These are phyloP conservation scores for Phyllosticta capitalensis DNA, from an alignment of 2,329 filamentous ascomycete species.

Conservation along the genomic window DNA sequence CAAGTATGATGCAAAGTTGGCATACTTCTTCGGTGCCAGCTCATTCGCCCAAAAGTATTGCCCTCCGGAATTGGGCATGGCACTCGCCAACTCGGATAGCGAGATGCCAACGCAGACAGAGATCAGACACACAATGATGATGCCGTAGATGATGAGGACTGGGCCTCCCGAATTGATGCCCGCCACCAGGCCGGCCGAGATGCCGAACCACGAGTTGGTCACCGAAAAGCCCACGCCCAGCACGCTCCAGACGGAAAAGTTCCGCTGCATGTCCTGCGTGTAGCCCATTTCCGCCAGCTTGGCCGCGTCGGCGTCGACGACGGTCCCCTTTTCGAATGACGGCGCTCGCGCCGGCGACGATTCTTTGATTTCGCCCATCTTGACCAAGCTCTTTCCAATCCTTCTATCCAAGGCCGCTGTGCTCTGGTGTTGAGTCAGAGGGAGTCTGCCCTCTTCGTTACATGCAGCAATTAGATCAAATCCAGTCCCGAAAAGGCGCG, in stretches of 20 bases:
- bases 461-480: neutral
- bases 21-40: conserved; percentile 37
- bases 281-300: conserved; percentile 42
- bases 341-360: neutral
- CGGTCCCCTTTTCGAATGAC: conserved; percentile 2
- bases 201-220: conserved; percentile 44
- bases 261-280: conserved; percentile 37
- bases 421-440: neutral
- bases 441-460: neutral
- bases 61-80: conserved; percentile 42
- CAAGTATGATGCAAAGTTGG: conserved; percentile 37
- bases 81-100: conserved; percentile 39
- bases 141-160: conserved; percentile 40
- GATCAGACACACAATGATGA: conserved; percentile 37
- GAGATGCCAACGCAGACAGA: conserved; percentile 38
- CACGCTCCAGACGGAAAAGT: conserved; percentile 41
- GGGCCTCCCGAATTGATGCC: conserved; percentile 43
- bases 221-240: conserved; percentile 43
- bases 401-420: neutral
- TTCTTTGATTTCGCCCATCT: conserved; percentile 8
- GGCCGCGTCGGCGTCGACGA: conserved; percentile 30
- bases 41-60: conserved; percentile 45
- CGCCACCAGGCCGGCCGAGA: conserved; percentile 39
- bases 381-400: neutral
- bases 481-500: neutral